Percentiles rank a stretch among this genome's conserved stretches.
Evolutionary conservation across 192 early-diverging fungal genomes (phyloP).

Genomic region (Backusella parvicylindrica): DNA sequence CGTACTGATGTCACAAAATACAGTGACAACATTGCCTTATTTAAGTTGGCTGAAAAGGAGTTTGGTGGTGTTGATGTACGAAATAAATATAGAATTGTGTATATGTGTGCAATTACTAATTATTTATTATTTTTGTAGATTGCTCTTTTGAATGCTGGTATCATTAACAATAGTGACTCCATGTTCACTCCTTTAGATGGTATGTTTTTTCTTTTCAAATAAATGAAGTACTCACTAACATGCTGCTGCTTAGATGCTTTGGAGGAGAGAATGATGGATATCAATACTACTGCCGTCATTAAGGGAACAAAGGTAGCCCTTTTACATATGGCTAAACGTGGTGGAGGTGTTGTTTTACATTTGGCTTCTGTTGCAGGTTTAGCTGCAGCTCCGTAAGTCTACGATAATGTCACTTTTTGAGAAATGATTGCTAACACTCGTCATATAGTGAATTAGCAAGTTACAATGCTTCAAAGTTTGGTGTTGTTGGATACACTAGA

Average conservation of each 20-base stretch:
- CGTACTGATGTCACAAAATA: conserved; percentile 31
- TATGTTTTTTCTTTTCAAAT: not conserved
- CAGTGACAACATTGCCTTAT: conserved; percentile 22
- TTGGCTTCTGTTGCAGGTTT: conserved; percentile 31
- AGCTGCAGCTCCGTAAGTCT: not conserved
- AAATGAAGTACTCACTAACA: not conserved
- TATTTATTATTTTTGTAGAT: conserved; percentile 6
- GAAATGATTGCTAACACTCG: not conserved
- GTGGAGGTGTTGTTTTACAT: conserved; percentile 27
- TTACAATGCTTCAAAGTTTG: conserved; percentile 28
- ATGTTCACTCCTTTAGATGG: conserved; percentile 24
- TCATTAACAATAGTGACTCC: not conserved
- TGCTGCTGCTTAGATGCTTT: not conserved
- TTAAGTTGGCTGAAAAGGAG: conserved; percentile 22
- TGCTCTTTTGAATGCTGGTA: conserved; percentile 28
- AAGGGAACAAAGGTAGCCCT: conserved; percentile 23
- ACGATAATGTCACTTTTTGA: not conserved
- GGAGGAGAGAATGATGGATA: conserved; percentile 11
- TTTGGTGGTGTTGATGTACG: conserved; percentile 37
- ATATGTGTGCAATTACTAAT: not conserved
- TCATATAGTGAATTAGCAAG: not conserved
- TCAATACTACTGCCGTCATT: conserved; percentile 16
- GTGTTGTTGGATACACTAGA: conserved; percentile 28
- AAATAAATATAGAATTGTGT: not conserved
- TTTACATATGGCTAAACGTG: conserved; percentile 20